These are phyloP conservation scores for Staphylotrichum longicolle DNA, from an alignment of 495 filamentous ascomycete species.

Conservation along the genomic window DNA sequence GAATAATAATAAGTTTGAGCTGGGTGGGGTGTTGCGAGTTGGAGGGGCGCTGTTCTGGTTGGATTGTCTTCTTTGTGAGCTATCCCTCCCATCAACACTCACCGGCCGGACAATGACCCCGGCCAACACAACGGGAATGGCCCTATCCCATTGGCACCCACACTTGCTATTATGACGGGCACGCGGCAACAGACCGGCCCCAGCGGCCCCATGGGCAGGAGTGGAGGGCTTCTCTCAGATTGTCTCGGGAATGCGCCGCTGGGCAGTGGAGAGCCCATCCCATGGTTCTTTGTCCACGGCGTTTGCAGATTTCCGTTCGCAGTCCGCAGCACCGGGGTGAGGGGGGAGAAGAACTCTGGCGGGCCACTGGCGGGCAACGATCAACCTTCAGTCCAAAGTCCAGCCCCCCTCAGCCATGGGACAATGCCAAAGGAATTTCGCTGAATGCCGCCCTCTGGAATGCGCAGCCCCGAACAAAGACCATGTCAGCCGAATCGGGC, in stretches of 20 bases:
- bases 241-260: conserved; percentile 47
- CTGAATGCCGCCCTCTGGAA: conserved; percentile 25
- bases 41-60: conserved; percentile 21
- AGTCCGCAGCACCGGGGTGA: conserved; percentile 13
- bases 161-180: conserved; percentile 26
- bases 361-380: no score
- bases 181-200: conserved; percentile 4
- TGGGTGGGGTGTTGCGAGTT: conserved; percentile 9
- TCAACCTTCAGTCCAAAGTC: conserved; percentile 11
- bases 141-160: conserved; percentile 30
- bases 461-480: conserved; percentile 36
- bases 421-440: conserved; percentile 35
- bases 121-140: conserved; percentile 27
- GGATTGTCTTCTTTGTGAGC: conserved; percentile 45
- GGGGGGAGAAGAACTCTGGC: neutral
- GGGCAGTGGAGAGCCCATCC: conserved; percentile 23
- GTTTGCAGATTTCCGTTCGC: conserved; percentile 44
- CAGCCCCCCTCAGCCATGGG: conserved; percentile 20
- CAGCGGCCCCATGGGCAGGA: conserved; percentile 2
- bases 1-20: conserved; percentile 21
- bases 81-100: conserved; percentile 30
- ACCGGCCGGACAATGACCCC: conserved; percentile 36
- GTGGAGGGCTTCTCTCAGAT: conserved; percentile 13
- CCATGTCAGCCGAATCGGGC: conserved; percentile 42
- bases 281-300: conserved; percentile 31